Conservation (phyloP, 2,329 filamentous ascomycete genomes). For the Penicillium sp. region DNA sequence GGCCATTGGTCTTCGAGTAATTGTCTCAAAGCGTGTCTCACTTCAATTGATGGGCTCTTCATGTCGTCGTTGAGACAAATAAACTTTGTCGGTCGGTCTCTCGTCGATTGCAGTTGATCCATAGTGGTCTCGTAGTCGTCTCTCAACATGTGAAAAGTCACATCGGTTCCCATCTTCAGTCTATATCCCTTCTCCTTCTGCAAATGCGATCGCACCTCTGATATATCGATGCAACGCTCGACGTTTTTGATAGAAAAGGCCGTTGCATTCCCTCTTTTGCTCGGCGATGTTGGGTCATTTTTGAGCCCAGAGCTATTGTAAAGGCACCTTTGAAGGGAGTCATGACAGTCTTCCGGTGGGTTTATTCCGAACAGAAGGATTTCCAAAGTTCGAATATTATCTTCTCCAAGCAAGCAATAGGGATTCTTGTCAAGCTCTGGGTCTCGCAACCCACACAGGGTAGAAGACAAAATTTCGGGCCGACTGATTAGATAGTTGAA, state of each 20-base stretch:
- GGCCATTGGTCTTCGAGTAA: slow-evolving; percentile 5
- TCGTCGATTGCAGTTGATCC: slow-evolving; percentile 3
- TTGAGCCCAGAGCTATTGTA: not conserved
- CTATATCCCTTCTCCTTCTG: slow-evolving; percentile 2
- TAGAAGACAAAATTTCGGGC: slow-evolving; percentile 2
- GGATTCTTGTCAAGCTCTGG: not conserved
- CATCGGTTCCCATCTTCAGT: slow-evolving; percentile 7
- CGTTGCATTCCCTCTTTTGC: too few relatives aligned
- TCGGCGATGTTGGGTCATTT: too few relatives aligned
- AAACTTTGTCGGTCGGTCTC: slow-evolving; percentile 3
- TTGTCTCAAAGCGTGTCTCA: not conserved
- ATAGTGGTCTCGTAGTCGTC: slow-evolving; percentile 5
- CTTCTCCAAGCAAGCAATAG: not conserved
- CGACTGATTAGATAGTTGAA: slow-evolving; percentile 6
- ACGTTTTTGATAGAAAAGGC: too few relatives aligned
- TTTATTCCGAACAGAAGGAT: not conserved
- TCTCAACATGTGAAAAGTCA: slow-evolving; percentile 6
- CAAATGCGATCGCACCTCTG: too few relatives aligned
- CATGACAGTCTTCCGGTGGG: not conserved
- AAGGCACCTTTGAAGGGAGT: slow-evolving; percentile 1
- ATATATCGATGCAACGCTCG: too few relatives aligned
- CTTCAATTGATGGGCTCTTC: slow-evolving; percentile 3
- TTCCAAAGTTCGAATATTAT: not conserved
- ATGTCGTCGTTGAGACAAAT: slow-evolving; percentile 7
- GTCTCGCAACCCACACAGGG: not conserved